Evolutionary conservation across 768 basidiomycete species (phyloP).

Genomic region (Naganishia vaughanmartiniae): DNA sequence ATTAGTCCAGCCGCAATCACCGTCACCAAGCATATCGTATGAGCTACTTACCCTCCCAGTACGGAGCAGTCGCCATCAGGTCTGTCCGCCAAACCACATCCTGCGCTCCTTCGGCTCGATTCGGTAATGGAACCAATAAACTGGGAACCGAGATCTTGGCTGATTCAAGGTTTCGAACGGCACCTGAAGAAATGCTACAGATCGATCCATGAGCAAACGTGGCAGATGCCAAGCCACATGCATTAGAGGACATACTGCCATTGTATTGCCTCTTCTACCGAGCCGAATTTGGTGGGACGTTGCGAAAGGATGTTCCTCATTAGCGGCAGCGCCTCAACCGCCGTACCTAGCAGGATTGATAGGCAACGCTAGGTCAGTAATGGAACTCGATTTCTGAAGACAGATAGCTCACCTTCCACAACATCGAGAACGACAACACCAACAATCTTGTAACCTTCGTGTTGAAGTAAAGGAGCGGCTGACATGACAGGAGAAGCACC

Average conservation of each 20-base stretch:
- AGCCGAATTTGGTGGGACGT: conserved; percentile 80
- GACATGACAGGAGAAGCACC: conserved; percentile 85
- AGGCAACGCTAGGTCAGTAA: background rate
- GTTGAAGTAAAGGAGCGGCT: conserved; percentile 65
- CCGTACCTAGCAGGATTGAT: conserved; percentile 64
- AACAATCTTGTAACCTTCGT: conserved; percentile 66
- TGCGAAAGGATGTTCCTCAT: conserved; percentile 85
- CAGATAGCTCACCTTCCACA: conserved; percentile 63
- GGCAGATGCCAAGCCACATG: conserved; percentile 31
- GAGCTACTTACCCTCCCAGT: conserved; percentile 69
- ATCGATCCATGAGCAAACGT: conserved; percentile 3
- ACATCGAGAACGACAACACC: conserved; percentile 81
- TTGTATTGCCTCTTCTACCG: conserved; percentile 77
- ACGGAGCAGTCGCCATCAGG: conserved; percentile 75
- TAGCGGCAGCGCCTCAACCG: conserved; percentile 84
- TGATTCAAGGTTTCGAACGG: conserved; percentile 75
- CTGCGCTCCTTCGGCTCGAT: conserved; percentile 44
- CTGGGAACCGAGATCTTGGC: conserved; percentile 86
- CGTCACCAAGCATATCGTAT: conserved; percentile 16
- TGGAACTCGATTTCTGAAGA: background rate
- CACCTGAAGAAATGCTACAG: conserved; percentile 71
- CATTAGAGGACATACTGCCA: conserved; percentile 75
- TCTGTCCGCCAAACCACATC: conserved; percentile 77
- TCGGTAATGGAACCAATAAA: conserved; percentile 59
- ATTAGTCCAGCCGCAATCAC: conserved; percentile 11